Conservation (phyloP, 345 rosid genomes). For the Gossypium rotundifolium region DNA sequence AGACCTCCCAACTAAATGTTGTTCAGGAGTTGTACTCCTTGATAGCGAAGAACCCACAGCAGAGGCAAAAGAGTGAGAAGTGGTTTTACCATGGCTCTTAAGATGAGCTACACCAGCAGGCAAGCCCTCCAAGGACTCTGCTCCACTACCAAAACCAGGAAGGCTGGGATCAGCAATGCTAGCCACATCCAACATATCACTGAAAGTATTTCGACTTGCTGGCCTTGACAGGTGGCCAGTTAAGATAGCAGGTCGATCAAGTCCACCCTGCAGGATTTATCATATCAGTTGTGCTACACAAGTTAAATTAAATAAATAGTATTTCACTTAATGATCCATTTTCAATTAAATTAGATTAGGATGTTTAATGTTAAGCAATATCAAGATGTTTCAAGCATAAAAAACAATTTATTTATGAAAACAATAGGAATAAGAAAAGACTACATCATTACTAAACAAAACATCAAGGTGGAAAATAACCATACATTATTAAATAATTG, state of each 20-base stretch:
- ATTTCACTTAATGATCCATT: not conserved
- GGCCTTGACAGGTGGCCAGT: slow-evolving; percentile 57
- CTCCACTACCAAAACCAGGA: slow-evolving; percentile 21
- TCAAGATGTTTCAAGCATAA: not conserved
- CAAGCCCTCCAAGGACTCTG: not conserved
- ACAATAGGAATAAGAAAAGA: not conserved
- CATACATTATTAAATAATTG: not conserved
- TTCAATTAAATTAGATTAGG: not conserved
- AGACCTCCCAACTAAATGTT: slow-evolving; percentile 48
- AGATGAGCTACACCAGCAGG: not conserved
- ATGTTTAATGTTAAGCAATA: not conserved
- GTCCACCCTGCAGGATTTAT: slow-evolving; percentile 57
- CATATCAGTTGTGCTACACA: slow-evolving; percentile 3
- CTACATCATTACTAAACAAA: not conserved
- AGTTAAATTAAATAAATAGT: not conserved
- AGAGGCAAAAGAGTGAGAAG: slow-evolving; percentile 41
- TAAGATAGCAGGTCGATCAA: slow-evolving; percentile 49
- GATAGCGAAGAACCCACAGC: slow-evolving; percentile 55
- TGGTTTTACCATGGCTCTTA: slow-evolving; percentile 23
- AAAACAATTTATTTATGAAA: not conserved
- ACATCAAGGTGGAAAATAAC: not conserved
- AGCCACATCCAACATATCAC: slow-evolving; percentile 43
- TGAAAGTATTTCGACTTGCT: slow-evolving; percentile 61
- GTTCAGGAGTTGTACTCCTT: slow-evolving; percentile 69
- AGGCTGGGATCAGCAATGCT: slow-evolving; percentile 28